A percentile compares a stretch with the other conserved stretches of the same genome.
These are phyloP conservation scores for Austroboletus festivus DNA, from an alignment of 768 basidiomycete genomes.

Conservation along the genomic window DNA sequence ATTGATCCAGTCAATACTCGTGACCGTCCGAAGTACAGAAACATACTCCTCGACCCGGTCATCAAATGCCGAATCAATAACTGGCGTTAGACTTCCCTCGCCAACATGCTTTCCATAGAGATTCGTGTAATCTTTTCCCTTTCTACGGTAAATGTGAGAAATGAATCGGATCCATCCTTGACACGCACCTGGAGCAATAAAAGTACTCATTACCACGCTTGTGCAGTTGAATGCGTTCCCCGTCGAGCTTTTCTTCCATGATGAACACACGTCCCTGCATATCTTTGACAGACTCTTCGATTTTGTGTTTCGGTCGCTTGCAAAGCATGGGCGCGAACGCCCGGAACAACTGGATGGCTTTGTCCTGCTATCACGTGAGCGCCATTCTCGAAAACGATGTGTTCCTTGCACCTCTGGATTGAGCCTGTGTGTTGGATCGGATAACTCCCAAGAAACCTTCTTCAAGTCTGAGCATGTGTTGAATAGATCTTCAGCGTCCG, in stretches of 20 bases:
- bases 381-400: too few species aligned
- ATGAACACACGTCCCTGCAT: conserved; percentile 80
- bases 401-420: conserved; percentile 47
- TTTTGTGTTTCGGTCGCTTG: conserved; percentile 76
- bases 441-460: conserved; percentile 86
- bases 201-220: conserved; percentile 88
- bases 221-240: conserved; percentile 94
- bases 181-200: conserved; percentile 79
- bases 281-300: conserved; percentile 80
- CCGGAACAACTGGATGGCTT: conserved; percentile 75
- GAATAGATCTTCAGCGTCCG: conserved; percentile 90
- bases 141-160: conserved; percentile 43
- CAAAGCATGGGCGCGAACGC: conserved; percentile 96
- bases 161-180: neutral
- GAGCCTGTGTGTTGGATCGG: conserved; percentile 67
- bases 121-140: conserved; percentile 88
- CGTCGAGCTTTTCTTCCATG: conserved; percentile 97
- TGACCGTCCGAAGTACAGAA: neutral
- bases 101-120: conserved; percentile 86
- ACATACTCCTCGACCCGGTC: conserved; percentile 76
- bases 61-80: conserved; percentile 75
- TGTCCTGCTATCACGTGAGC: conserved; percentile 55
- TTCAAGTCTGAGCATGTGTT: conserved; percentile 97
- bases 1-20: conserved; percentile 6
- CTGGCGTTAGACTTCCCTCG: conserved; percentile 84